Evolutionary conservation across 129 eudicot genomes (phyloP), one percentile per base, ranked within the genome.

Genomic region (Flaveria sonorensis): DNA sequence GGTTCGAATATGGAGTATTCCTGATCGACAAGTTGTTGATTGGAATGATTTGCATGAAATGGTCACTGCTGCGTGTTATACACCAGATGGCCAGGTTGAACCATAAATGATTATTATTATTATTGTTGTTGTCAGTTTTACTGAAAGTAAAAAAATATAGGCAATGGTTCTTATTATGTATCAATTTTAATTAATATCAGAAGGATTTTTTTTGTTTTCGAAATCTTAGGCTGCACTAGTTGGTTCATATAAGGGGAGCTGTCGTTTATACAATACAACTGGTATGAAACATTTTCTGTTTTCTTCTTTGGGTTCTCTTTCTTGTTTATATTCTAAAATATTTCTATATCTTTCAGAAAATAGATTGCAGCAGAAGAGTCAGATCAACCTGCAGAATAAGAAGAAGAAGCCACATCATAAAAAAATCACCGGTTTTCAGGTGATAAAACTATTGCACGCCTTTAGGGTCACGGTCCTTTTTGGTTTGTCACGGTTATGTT

Each of bases 41-140:
- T 94, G 99, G 99, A 87, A 77, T 80, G 99, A 94, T 88, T 82
- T 94, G 79, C 96, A 91, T 89, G 99, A 94, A 78, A 94, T 94
- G 99, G 96, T 94, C 83, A 94, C 99, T 75, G 96, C 99, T 71
- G 99, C 99, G 72, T 94, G 99, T 81, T 94, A 94, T 66, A 91
- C 97, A 74, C 99, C 99, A 15, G 99, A 94, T 83, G 99, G 99
- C 68, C 97, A 94, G 99, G 99, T 94, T 77, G 86, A 88, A 18
- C 81, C 77, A 56, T 62, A 52, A 53, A 9, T 60, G 20, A 69
- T 53, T 72, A 20, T 68, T 56, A 19, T 73, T 20, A 4, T 64
- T 64, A 9, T 11, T 55, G 74, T 78, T 24, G 30, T 55, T 39
- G 73, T 52, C 30, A 43, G 13, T 39, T 75, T 76, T 50, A 72